Conservation (phyloP, 441 rosid species). For the Erodium trifolium region DNA sequence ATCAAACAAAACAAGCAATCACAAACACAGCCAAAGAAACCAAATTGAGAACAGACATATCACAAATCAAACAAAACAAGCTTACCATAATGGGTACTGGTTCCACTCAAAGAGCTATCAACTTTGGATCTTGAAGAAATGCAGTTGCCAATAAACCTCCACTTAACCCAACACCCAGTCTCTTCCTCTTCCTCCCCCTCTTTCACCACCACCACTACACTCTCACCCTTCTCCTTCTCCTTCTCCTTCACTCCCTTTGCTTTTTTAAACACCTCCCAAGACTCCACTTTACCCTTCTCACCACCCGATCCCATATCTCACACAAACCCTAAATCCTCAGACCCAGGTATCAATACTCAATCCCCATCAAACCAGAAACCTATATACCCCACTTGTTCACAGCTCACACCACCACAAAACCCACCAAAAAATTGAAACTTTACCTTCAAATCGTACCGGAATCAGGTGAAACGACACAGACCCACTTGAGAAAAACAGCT, state of each 20-base stretch:
- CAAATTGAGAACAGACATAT: not conserved
- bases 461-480: constrained; percentile 13
- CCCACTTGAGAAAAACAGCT: constrained; percentile 20
- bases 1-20: not conserved
- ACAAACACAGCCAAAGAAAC: not conserved
- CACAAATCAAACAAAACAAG: too few species aligned
- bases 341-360: constrained; percentile 9
- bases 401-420: constrained; percentile 9
- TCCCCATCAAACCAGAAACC: constrained; percentile 17
- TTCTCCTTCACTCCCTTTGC: constrained; percentile 17
- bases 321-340: too few species aligned
- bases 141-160: constrained; percentile 55
- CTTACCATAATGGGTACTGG: constrained; percentile 9
- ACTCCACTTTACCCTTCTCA: constrained; percentile 26
- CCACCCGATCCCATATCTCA: not conserved
- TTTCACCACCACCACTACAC: not conserved
- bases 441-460: constrained; percentile 14
- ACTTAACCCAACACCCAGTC: constrained; percentile 64
- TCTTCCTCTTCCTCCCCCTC: constrained; percentile 26
- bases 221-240: constrained; percentile 27
- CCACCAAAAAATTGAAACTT: constrained; percentile 21
- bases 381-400: not conserved
- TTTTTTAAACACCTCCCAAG: constrained; percentile 34
- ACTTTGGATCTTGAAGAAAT: constrained; percentile 92
- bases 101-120: constrained; percentile 69